Evolutionary conservation across 2,329 filamentous ascomycete species (phyloP).

Genomic region (Tolypocladium amazonense): DNA sequence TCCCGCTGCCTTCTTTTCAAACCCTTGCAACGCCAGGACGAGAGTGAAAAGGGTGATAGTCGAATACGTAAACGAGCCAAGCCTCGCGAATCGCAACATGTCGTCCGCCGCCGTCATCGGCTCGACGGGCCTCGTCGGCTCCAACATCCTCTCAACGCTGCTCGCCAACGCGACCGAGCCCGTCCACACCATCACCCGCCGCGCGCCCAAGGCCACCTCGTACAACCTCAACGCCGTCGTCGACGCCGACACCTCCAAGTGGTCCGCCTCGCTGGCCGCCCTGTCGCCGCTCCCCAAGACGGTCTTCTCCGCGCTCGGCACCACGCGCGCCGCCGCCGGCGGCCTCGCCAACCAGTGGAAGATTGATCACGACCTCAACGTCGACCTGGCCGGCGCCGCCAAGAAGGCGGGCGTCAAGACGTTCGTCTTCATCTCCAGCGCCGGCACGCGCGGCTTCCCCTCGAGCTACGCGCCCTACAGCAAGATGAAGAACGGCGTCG

Average conservation of each 20-base stretch:
- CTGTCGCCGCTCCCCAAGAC: slow-evolving; percentile 46
- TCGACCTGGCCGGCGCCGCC: slow-evolving; percentile 66
- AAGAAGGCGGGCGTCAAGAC: slow-evolving; percentile 60
- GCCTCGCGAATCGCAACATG: neutral
- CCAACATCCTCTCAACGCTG: slow-evolving; percentile 60
- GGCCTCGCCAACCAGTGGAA: slow-evolving; percentile 71
- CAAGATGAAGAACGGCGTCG: slow-evolving; percentile 79
- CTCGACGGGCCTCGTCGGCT: slow-evolving; percentile 59
- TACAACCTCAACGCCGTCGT: slow-evolving; percentile 52
- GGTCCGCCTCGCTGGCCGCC: slow-evolving; percentile 49
- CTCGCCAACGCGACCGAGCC: slow-evolving; percentile 42
- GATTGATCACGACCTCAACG: slow-evolving; percentile 80
- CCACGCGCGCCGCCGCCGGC: slow-evolving; percentile 66
- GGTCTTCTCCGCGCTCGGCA: slow-evolving; percentile 72
- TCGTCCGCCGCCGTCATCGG: slow-evolving; percentile 48
- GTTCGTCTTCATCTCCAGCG: slow-evolving; percentile 66
- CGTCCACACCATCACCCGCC: slow-evolving; percentile 57
- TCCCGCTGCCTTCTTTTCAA: neutral
- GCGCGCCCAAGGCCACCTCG: slow-evolving; percentile 42
- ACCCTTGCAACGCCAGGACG: neutral
- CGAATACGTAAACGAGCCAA: neutral
- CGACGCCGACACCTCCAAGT: slow-evolving; percentile 57
- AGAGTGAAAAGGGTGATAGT: neutral
- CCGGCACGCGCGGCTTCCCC: slow-evolving; percentile 31
- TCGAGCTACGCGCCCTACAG: slow-evolving; percentile 36